Base-by-base conservation (phyloP, 805 yeast genomes). In the Zygosaccharomyces kombuchaensis region DNA sequence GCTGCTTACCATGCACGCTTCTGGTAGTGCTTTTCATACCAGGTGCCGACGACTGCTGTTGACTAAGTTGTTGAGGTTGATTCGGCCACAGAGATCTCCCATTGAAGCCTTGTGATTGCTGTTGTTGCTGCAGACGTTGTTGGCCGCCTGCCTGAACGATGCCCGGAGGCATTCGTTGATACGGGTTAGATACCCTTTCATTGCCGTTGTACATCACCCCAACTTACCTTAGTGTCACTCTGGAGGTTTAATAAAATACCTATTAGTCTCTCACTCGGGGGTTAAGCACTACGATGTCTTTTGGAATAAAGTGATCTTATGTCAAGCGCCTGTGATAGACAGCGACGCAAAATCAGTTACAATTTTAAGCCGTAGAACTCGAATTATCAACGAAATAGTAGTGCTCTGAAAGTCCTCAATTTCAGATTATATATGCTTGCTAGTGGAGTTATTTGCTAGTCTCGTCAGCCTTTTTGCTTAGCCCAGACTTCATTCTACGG, bases 1-100 rank as follows among this genome's bases (percentile, higher is more conserved):
- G 79, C 37, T 59, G 62, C 35, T 62, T 62, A 2, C 62, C 62
- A 37, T 60, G 66, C 1, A 55, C 52, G 9, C 50, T 49, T 22
- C 51, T 35, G 1, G 51, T 36, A 9, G 43, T 39, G 12, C 25
- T 44, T 19, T 52, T 47, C 36, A 30, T 29, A 21, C 47, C 48
- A 16, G 40, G 39, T 13, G 35, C 22, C 17, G 26, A 43, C 16
- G 21, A 22, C 12, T 44, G 43, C 22, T 48, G 44, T 43, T 48
- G 46, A 23, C 38, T 21, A 46, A 44, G 39, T 34, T 45, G 48
- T 26, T 51, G 36, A 30, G 49, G 17, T 21, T 52, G 55, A 10
- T 38, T 48, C 39, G 45, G 57, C 59, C 58, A 53, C 10, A 55
- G 37, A 16, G 53, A 51, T 35, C 51, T 52, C 5, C 48, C 53